phyloP scores from a whole-genome alignment of 1,284 basidiomycete genomes.

The Clitocybe nebularis region DNA sequence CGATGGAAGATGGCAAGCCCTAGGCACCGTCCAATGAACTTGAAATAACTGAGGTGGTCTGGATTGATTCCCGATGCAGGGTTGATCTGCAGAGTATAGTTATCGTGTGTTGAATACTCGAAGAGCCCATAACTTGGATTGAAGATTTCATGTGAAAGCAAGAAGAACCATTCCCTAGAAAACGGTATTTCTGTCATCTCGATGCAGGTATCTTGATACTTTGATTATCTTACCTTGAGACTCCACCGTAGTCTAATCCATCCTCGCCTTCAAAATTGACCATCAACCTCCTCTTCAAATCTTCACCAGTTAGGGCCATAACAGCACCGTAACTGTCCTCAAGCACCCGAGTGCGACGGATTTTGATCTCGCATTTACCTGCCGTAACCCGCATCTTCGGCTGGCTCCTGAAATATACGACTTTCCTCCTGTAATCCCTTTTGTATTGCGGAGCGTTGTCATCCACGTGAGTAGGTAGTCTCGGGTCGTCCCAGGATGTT shows the following conservation, averaged over 20 bases:
- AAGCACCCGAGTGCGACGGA: constrained; percentile 89
- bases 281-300: constrained; percentile 96
- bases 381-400: constrained; percentile 86
- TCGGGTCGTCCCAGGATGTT: constrained; percentile 95
- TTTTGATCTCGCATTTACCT: constrained; percentile 96
- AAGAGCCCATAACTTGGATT: constrained; percentile 99
- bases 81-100: constrained; percentile 98
- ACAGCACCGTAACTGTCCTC: constrained; percentile 97
- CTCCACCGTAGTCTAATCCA: constrained; percentile 96
- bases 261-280: constrained; percentile 99
- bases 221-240: constrained; percentile 88
- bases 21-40: constrained; percentile 94
- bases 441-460: constrained; percentile 99
- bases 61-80: constrained; percentile 97
- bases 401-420: constrained; percentile 98
- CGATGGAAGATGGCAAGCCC: constrained; percentile 98
- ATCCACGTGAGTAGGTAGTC: constrained; percentile 79
- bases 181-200: too few relatives aligned
- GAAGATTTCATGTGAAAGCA: constrained; percentile 97
- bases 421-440: constrained; percentile 96
- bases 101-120: constrained; percentile 99
- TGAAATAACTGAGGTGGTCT: constrained; percentile 99
- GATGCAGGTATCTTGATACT: too few relatives aligned
- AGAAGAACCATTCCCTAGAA: constrained; percentile 97
- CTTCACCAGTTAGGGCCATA: constrained; percentile 92